Evolutionary conservation across 371 early-diverging fungal genomes (phyloP).

Genomic region (Actinomucor elegans): DNA sequence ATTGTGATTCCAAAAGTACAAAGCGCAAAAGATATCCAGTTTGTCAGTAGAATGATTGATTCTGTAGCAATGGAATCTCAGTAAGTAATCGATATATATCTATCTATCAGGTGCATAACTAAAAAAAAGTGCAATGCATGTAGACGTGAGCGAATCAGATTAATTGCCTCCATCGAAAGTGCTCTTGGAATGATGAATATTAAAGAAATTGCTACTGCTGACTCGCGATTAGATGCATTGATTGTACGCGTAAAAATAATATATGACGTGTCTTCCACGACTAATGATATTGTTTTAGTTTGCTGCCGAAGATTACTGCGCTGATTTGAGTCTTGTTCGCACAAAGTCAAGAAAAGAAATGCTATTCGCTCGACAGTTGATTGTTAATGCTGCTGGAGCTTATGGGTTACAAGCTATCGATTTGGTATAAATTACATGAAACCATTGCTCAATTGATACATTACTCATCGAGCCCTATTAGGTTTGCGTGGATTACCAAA

Average conservation of each 20-base stretch:
- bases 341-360: constrained; percentile 74
- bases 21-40: constrained; percentile 73
- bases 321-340: constrained; percentile 80
- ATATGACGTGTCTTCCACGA: no score
- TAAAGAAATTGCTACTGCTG: constrained; percentile 74
- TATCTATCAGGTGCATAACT: no score
- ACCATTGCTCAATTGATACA: no score
- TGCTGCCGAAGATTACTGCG: constrained; percentile 95
- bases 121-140: no score
- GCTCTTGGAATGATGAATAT: constrained; percentile 86
- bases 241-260: constrained; percentile 48
- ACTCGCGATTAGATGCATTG: constrained; percentile 74
- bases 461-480: no score
- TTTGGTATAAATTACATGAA: constrained; percentile 51
- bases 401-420: constrained; percentile 89
- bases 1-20: constrained; percentile 93
- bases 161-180: constrained; percentile 88
- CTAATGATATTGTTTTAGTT: constrained; percentile 52
- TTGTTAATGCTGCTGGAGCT: constrained; percentile 83
- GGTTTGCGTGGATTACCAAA: constrained; percentile 85
- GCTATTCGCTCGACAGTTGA: constrained; percentile 73
- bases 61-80: constrained; percentile 68
- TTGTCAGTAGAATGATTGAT: constrained; percentile 81
- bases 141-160: constrained; percentile 66
- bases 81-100: constrained; percentile 45